phyloP scores from a whole-genome alignment of 306 rosid species.

The Abrus precatorius region DNA sequence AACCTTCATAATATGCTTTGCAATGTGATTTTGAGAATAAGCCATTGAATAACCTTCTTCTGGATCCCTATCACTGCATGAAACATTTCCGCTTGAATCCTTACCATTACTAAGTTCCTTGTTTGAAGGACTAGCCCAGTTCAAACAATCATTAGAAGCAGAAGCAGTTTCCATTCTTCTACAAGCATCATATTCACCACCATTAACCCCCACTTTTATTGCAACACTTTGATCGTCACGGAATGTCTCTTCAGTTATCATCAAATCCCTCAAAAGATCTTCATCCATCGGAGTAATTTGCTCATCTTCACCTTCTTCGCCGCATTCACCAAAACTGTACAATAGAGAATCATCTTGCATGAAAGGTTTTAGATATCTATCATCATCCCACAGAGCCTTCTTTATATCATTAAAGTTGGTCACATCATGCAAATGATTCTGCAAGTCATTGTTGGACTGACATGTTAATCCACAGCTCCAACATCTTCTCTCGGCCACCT shows the following conservation, averaged over 20 bases:
- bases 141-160: slow-evolving; percentile 51
- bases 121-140: slow-evolving; percentile 53
- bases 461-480: slow-evolving; percentile 82
- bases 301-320: slow-evolving; percentile 74
- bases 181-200: slow-evolving; percentile 18
- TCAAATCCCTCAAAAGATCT: slow-evolving; percentile 60
- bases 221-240: slow-evolving; percentile 42
- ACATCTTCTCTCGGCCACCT: slow-evolving; percentile 82
- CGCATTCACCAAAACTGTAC: slow-evolving; percentile 76
- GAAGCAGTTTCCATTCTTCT: slow-evolving; percentile 46
- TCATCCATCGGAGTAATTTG: slow-evolving; percentile 51
- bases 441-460: slow-evolving; percentile 64
- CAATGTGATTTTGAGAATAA: slow-evolving; percentile 54
- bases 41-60: slow-evolving; percentile 50
- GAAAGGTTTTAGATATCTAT: slow-evolving; percentile 81
- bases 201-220: slow-evolving; percentile 47
- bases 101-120: slow-evolving; percentile 49
- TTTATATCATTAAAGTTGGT: slow-evolving; percentile 52
- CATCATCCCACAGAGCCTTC: slow-evolving; percentile 65
- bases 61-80: slow-evolving; percentile 45
- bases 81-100: slow-evolving; percentile 49
- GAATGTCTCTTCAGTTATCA: slow-evolving; percentile 53
- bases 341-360: slow-evolving; percentile 76
- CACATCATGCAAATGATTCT: slow-evolving; percentile 75
- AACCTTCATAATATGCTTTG: slow-evolving; percentile 70